Base-by-base conservation (phyloP, 257 asterid genomes). In the Solanum raphanifolium region DNA sequence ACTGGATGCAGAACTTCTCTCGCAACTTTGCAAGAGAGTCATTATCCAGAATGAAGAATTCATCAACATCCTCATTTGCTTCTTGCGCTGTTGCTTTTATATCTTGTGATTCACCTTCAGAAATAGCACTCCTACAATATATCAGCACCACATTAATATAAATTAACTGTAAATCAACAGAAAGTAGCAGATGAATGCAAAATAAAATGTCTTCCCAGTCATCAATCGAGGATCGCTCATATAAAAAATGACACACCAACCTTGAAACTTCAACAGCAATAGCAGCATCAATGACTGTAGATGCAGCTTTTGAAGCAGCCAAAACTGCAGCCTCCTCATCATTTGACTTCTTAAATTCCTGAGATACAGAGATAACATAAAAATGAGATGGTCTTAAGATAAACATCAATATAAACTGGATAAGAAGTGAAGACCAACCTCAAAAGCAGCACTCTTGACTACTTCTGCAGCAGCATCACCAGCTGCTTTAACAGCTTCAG, bases 391-490 rank as follows among this genome's bases (percentile, higher is more conserved):
- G 71, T 82, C 39, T 36, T 87, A 13, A n/a, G n/a, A 71, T 55
- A 83, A 46, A 85, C 90, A 46, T 76, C 69, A 68, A 18, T 74
- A 81, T 34, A 88, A 84, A 75, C 46, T 82, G 86, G 72, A 75
- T 83, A 89, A 87, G 81, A 46, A 89, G 58, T 46, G 76, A 86
- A 34, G 60, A 72, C 93, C 66, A 85, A 97, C 99, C 97, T 97
- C 99, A 60, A 90, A 91, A 86, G 99, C 99, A 88, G 98, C 98
- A 92, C 91, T 94, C 91, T 97, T 97, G 62, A 97, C 99, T 46
- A 95, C 93, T 91, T 97, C 99, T 9, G 99, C 99, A 87, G 99
- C 99, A 93, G 93, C 99, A 91, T 97, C 99, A 76, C 98, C 99
- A 76, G 98, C 99, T 68, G 98, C 95, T 93, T 88, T 92, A 86